A percentile compares a stretch with the other conserved stretches of the same genome.
phyloP scores from a whole-genome alignment of 345 rosid genomes.

The Hirschfeldia incana region DNA sequence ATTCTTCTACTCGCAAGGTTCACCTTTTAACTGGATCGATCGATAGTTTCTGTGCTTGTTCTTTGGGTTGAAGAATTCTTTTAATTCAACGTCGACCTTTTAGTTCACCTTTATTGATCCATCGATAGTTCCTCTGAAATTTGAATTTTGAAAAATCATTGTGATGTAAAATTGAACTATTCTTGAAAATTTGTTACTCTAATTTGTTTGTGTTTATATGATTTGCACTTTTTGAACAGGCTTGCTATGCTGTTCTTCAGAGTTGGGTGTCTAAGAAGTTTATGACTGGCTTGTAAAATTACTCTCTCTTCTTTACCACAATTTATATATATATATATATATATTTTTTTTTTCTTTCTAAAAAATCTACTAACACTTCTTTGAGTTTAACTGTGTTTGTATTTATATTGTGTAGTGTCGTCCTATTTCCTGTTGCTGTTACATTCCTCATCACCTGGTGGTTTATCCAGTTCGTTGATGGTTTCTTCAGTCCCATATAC shows the following conservation, averaged over 20 bases:
- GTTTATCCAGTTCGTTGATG: conserved; percentile 81
- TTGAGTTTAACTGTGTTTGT: not conserved
- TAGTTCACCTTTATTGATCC: no score
- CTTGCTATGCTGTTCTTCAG: conserved; percentile 78
- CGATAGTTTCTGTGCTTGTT: not conserved
- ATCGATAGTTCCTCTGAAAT: not conserved
- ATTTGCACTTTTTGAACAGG: conserved; percentile 44
- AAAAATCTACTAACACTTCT: not conserved
- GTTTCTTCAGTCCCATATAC: conserved; percentile 84
- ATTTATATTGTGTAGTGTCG: conserved; percentile 54
- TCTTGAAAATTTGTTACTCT: not conserved
- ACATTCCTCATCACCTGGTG: conserved; percentile 86
- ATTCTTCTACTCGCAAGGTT: conserved; percentile 85
- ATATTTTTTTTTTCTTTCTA: not conserved
- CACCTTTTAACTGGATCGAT: not conserved
- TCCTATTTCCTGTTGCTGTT: conserved; percentile 83
- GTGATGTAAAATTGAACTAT: not conserved
- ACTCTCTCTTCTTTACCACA: not conserved
- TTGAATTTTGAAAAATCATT: not conserved
- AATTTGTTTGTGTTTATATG: not conserved
- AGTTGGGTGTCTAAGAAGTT: conserved; percentile 94
- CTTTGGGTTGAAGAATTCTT: not conserved
- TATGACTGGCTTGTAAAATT: conserved; percentile 83
- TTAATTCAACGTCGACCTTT: not conserved
- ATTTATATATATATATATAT: not conserved